Percentiles rank a stretch among this genome's conserved stretches.
Evolutionary conservation across 257 asterid genomes (phyloP).

Genomic region (Petunia axillaris): DNA sequence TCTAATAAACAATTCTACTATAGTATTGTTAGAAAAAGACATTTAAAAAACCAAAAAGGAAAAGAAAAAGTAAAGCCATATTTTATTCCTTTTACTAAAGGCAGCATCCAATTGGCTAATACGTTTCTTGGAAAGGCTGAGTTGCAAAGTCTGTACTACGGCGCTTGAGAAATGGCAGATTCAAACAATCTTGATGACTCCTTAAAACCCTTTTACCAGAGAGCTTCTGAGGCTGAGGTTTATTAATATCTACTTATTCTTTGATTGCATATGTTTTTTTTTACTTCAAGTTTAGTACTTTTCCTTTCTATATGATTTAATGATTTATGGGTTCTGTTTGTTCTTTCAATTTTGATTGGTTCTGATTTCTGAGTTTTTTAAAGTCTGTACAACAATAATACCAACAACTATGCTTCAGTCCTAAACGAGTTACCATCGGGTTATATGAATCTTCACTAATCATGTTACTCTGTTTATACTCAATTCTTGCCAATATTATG

Average conservation of each 20-base stretch:
- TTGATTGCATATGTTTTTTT: background rate
- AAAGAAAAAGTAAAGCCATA: background rate
- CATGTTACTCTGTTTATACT: too few species aligned
- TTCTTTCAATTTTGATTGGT: background rate
- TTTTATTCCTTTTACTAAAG: background rate
- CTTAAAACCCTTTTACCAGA: slow-evolving; percentile 65
- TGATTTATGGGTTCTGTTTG: background rate
- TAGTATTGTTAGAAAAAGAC: too few species aligned
- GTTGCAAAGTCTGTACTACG: background rate
- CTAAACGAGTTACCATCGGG: too few species aligned
- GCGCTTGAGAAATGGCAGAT: slow-evolving; percentile 39
- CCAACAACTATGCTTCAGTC: too few species aligned
- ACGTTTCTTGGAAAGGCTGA: slow-evolving; percentile 1
- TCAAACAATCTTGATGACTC: slow-evolving; percentile 48
- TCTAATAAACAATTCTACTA: too few species aligned
- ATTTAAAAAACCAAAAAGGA: background rate
- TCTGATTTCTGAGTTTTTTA: background rate
- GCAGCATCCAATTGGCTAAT: background rate
- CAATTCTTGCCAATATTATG: too few species aligned
- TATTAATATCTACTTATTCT: background rate
- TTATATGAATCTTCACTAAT: too few species aligned
- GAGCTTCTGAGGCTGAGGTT: slow-evolving; percentile 92
- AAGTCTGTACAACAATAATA: background rate
- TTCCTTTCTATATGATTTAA: too few species aligned
- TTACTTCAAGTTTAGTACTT: background rate